These are phyloP conservation scores for Phytophthora uliginosa DNA, from an alignment of 352 stramenopile species.

Conservation along the genomic window DNA sequence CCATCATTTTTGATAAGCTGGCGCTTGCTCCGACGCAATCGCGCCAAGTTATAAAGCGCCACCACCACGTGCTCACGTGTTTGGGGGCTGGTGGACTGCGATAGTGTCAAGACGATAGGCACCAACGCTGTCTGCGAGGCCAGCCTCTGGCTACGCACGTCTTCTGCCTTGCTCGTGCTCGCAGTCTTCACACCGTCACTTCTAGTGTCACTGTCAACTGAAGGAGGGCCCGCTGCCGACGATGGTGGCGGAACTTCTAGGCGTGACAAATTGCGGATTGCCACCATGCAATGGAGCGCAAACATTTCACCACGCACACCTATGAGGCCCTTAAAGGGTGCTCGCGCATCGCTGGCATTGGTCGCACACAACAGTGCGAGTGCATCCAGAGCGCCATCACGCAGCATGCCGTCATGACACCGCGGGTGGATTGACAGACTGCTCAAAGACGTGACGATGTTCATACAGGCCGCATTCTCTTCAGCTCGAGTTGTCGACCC, in stretches of 20 bases:
- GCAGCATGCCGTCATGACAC: constrained; percentile 83
- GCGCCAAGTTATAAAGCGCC: constrained; percentile 72
- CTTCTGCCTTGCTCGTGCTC: constrained; percentile 28
- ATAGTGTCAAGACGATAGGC: constrained; percentile 65
- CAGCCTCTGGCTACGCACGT: constrained; percentile 70
- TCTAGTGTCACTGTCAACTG: constrained; percentile 6
- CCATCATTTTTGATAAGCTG: constrained; percentile 83
- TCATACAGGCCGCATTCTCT: constrained; percentile 57
- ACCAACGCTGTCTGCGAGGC: constrained; percentile 61
- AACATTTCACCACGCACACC: constrained; percentile 76
- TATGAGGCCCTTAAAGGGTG: constrained; percentile 70
- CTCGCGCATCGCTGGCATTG: constrained; percentile 47
- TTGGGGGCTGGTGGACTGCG: constrained; percentile 51
- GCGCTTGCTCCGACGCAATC: constrained; percentile 61
- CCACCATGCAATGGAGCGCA: constrained; percentile 68
- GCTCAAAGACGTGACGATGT: constrained; percentile 75
- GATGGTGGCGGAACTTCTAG: constrained; percentile 30
- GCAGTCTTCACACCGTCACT: constrained; percentile 6
- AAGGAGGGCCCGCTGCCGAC: neutral
- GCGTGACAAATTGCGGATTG: constrained; percentile 75
- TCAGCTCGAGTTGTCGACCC: constrained; percentile 30
- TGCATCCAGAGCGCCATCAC: constrained; percentile 73
- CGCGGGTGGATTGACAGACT: constrained; percentile 65
- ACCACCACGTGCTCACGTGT: constrained; percentile 80
- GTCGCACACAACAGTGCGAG: constrained; percentile 59